phyloP scores from a whole-genome alignment of 1,284 basidiomycete species.

The Bondarzewia mesenterica region DNA sequence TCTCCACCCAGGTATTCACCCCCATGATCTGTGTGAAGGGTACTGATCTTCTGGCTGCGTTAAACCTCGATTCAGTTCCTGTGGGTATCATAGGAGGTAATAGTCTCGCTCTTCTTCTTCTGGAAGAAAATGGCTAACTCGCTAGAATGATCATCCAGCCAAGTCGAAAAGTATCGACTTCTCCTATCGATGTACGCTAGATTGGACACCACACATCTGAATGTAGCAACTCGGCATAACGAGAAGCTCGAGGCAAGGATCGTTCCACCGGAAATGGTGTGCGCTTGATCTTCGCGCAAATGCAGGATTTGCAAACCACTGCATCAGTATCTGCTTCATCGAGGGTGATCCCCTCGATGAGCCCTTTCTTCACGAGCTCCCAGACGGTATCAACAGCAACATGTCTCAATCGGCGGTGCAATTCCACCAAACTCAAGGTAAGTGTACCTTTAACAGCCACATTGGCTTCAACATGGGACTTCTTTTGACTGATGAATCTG shows the following conservation, averaged over 20 bases:
- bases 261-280: not conserved
- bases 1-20: slow-evolving; percentile 6
- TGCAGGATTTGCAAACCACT: slow-evolving; percentile 26
- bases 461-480: not conserved
- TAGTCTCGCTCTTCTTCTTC: not conserved
- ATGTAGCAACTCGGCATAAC: not conserved
- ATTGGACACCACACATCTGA: not conserved
- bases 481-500: slow-evolving; percentile 10
- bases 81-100: not conserved
- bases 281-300: slow-evolving; percentile 17
- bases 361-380: slow-evolving; percentile 20
- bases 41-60: not conserved
- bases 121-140: not conserved
- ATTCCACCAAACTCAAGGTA: slow-evolving; percentile 12
- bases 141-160: not conserved
- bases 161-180: not conserved
- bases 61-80: not conserved
- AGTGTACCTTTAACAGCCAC: slow-evolving; percentile 11
- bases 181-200: not conserved
- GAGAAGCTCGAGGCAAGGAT: not conserved
- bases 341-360: slow-evolving; percentile 23
- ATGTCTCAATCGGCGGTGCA: slow-evolving; percentile 27
- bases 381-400: slow-evolving; percentile 18
- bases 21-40: not conserved
- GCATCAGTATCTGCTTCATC: slow-evolving; percentile 11